Conservation (phyloP, 2,329 filamentous ascomycete genomes). For the Pyricularia sp. region DNA sequence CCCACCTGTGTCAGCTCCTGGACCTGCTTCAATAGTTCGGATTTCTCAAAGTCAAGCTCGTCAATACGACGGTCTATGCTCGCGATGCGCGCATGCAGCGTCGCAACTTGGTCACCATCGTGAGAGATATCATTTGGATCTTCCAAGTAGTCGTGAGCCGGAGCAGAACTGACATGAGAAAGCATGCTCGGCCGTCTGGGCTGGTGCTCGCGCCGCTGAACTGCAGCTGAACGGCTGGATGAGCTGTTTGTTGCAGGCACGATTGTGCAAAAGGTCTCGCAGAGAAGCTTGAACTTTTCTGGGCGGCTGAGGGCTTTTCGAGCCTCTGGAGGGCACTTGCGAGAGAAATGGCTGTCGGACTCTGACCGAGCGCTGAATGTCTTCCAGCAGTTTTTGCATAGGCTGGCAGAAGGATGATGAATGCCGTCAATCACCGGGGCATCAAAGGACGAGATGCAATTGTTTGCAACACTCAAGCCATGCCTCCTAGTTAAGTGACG, state of each 20-base stretch:
- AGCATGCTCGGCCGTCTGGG: neutral
- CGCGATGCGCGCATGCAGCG: neutral
- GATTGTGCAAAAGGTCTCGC: conserved; percentile 11
- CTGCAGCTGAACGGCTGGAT: neutral
- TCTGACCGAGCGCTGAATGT: conserved; percentile 12
- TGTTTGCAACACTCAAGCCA: conserved; percentile 13
- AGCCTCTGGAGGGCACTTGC: conserved; percentile 13
- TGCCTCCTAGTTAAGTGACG: conserved; percentile 9
- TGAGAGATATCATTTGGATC: neutral
- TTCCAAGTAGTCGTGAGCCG: neutral
- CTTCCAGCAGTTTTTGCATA: conserved; percentile 20
- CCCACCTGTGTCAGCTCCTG: neutral
- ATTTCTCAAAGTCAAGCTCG: neutral
- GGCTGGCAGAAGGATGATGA: conserved; percentile 15
- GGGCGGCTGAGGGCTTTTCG: conserved; percentile 17
- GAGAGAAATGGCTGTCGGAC: conserved; percentile 15
- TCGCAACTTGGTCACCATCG: neutral
- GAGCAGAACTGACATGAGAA: neutral
- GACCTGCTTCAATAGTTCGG: neutral
- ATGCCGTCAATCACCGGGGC: conserved; percentile 10
- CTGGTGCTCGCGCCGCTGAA: neutral
- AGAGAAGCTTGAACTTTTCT: conserved; percentile 16
- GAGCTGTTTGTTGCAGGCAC: neutral
- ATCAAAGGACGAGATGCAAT: conserved; percentile 18
- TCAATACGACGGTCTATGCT: neutral